These are phyloP conservation scores for Leishmania lainsoni DNA, from an alignment of 208 protist genomes.

Conservation along the genomic window DNA sequence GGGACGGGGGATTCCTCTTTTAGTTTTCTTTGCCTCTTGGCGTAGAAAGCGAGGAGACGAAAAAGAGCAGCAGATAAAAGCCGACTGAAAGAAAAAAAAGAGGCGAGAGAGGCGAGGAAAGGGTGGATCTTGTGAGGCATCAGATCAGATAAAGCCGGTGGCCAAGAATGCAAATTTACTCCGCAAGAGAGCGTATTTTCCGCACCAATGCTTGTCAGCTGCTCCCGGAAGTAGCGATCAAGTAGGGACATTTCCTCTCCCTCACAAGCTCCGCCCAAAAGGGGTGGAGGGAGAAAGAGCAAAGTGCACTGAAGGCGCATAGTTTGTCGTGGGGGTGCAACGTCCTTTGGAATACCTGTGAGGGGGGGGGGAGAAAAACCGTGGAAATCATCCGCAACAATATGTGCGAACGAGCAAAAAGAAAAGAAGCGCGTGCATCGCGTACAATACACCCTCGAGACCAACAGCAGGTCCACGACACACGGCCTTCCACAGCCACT, in stretches of 20 bases:
- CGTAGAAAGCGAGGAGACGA: neutral
- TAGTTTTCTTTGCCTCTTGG: neutral
- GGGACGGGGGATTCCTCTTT: neutral
- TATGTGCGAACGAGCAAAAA: neutral
- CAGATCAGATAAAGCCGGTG: too few species aligned
- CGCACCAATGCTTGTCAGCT: neutral
- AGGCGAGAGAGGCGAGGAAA: neutral
- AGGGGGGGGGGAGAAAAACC: neutral
- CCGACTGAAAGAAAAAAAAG: neutral
- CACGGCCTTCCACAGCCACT: neutral
- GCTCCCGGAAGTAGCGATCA: neutral
- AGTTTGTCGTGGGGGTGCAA: neutral
- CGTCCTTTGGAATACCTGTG: neutral
- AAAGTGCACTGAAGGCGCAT: neutral
- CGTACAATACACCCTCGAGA: neutral
- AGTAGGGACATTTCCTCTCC: neutral
- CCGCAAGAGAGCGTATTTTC: neutral
- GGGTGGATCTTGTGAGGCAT: neutral
- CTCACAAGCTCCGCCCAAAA: neutral
- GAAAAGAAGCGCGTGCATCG: neutral
- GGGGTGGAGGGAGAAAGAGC: neutral
- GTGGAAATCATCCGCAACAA: neutral
- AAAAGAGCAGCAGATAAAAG: neutral
- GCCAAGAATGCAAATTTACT: neutral
- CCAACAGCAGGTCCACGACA: neutral